These are phyloP conservation scores for Dryas octopetala DNA, from an alignment of 306 rosid species.

Conservation along the genomic window DNA sequence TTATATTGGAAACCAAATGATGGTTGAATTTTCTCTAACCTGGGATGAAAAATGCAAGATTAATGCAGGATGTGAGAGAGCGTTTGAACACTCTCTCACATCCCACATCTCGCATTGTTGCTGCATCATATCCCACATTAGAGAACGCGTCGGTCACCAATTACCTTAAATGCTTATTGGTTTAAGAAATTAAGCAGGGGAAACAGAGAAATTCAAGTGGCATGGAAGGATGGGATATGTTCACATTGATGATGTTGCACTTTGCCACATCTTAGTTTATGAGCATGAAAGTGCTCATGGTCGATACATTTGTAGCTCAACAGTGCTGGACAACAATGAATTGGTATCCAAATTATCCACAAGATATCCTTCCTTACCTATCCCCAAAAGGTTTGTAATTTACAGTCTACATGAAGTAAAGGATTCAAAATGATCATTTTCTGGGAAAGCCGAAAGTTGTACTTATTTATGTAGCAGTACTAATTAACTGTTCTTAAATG, in stretches of 20 bases:
- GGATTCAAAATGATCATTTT: neutral
- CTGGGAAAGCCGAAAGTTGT: too few relatives aligned
- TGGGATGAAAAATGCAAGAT: too few relatives aligned
- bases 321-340: conserved; percentile 44
- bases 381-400: conserved; percentile 54
- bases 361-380: conserved; percentile 63
- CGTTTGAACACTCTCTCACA: too few relatives aligned
- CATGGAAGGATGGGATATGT: conserved; percentile 90
- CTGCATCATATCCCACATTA: too few relatives aligned
- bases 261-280: conserved; percentile 59
- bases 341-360: conserved; percentile 46
- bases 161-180: neutral
- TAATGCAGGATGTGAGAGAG: too few relatives aligned
- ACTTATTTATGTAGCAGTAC: neutral
- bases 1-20: neutral
- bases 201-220: conserved; percentile 53
- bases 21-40: too few relatives aligned
- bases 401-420: too few relatives aligned
- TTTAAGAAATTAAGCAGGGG: conserved; percentile 42
- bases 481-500: neutral
- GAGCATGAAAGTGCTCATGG: conserved; percentile 58
- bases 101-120: too few relatives aligned
- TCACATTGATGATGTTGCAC: conserved; percentile 80
- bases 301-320: conserved; percentile 68
- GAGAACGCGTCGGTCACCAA: too few relatives aligned